These are phyloP conservation scores for Theobroma grandiflorum DNA, from an alignment of 441 rosid species.

Conservation along the genomic window DNA sequence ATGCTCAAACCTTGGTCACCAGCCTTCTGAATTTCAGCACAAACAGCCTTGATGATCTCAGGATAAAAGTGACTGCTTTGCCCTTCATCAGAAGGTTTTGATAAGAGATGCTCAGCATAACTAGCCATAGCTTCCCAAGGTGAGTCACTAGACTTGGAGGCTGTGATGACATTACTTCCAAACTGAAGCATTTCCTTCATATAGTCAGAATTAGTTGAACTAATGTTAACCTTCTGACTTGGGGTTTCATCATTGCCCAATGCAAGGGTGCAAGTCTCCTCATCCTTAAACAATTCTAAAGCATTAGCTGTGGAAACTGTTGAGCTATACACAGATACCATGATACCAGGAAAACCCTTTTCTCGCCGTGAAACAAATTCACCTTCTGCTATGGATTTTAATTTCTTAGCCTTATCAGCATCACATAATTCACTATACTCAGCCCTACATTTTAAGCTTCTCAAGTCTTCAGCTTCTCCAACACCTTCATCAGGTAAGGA, in stretches of 20 bases:
- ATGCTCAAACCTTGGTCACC: conserved; percentile 93
- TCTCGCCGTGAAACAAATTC: conserved; percentile 86
- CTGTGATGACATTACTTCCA: conserved; percentile 44
- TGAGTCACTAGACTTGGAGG: conserved; percentile 51
- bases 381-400: conserved; percentile 67
- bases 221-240: conserved; percentile 36
- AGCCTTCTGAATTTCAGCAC: conserved; percentile 75
- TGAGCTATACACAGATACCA: conserved; percentile 60
- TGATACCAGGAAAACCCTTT: conserved; percentile 96
- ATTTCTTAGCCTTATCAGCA: conserved; percentile 65
- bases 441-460: conserved; percentile 79
- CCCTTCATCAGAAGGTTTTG: conserved; percentile 44
- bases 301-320: conserved; percentile 49
- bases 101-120: conserved; percentile 58
- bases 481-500: conserved; percentile 88
- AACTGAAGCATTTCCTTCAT: conserved; percentile 52
- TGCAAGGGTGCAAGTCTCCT: conserved; percentile 41
- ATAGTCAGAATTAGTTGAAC: conserved; percentile 46
- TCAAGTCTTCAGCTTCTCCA: conserved; percentile 88
- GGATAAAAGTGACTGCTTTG: conserved; percentile 48
- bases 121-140: conserved; percentile 82
- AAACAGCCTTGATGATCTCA: conserved; percentile 58
- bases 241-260: conserved; percentile 43
- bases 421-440: conserved; percentile 64
- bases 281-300: conserved; percentile 61